Evolutionary conservation across 495 filamentous ascomycete genomes (phyloP).

Genomic region (Lineolata rhizophorae): DNA sequence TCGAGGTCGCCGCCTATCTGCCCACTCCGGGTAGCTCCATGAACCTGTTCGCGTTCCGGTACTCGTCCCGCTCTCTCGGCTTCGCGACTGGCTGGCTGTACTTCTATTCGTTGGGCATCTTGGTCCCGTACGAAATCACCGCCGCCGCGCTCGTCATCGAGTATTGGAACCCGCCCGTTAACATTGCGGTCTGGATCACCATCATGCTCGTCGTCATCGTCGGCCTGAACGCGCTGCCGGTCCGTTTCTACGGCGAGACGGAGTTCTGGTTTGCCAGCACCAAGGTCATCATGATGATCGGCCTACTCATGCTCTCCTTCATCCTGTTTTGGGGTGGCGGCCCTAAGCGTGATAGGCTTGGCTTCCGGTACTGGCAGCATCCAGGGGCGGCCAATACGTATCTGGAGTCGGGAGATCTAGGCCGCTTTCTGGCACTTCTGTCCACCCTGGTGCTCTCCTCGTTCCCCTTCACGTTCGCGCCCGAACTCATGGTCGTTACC

Average conservation of each 20-base stretch:
- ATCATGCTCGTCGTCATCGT: conserved; percentile 21
- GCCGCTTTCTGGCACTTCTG: conserved; percentile 21
- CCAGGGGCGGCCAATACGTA: conserved; percentile 19
- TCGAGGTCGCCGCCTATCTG: conserved; percentile 20
- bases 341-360: conserved; percentile 23
- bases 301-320: conserved; percentile 44
- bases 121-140: conserved; percentile 17
- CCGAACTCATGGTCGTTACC: conserved; percentile 32
- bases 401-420: conserved; percentile 24
- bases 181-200: conserved; percentile 37
- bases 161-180: conserved; percentile 33
- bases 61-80: conserved; percentile 27
- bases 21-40: conserved; percentile 19
- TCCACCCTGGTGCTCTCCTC: conserved; percentile 24
- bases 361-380: conserved; percentile 19
- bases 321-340: conserved; percentile 42
- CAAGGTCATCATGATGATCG: conserved; percentile 42
- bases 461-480: conserved; percentile 34
- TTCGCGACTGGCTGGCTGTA: conserved; percentile 25
- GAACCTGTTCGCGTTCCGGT: conserved; percentile 23
- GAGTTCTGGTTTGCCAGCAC: conserved; percentile 37
- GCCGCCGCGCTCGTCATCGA: conserved; percentile 22
- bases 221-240: conserved; percentile 13
- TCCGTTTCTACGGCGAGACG: conserved; percentile 30
- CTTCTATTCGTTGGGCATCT: conserved; percentile 18